A percentile compares a stretch with the other conserved stretches of the same genome.
These are phyloP conservation scores for Zygosaccharomyces pseudobailii DNA, from an alignment of 1,139 yeast genomes.

Conservation along the genomic window DNA sequence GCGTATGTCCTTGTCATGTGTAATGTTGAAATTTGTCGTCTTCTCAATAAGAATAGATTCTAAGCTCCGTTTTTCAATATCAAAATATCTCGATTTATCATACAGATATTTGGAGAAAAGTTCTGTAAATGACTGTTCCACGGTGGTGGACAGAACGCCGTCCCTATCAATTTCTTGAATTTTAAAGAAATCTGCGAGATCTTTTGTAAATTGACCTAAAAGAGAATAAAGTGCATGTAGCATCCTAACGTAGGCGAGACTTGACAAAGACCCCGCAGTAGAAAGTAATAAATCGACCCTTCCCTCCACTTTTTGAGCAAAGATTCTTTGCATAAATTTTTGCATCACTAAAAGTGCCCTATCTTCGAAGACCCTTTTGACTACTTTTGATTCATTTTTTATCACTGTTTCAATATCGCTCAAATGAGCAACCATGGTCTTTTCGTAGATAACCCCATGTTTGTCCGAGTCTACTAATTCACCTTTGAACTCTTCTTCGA, in stretches of 20 bases:
- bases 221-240: conserved; percentile 61
- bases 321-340: conserved; percentile 69
- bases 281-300: conserved; percentile 60
- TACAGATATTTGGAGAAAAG: conserved; percentile 67
- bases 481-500: conserved; percentile 41
- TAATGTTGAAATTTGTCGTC: conserved; percentile 48
- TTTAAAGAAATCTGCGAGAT: conserved; percentile 54
- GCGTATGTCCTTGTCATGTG: conserved; percentile 48
- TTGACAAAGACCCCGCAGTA: conserved; percentile 58
- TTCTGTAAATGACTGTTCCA: conserved; percentile 71
- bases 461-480: conserved; percentile 44
- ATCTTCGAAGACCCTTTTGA: conserved; percentile 66
- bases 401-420: conserved; percentile 45
- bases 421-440: conserved; percentile 38
- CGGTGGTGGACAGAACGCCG: conserved; percentile 44
- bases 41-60: conserved; percentile 52
- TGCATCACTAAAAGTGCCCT: conserved; percentile 61
- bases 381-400: conserved; percentile 67
- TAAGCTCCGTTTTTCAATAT: conserved; percentile 65
- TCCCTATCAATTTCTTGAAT: conserved; percentile 42
- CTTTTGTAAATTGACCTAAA: conserved; percentile 60
- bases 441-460: conserved; percentile 38
- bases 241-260: conserved; percentile 73
- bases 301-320: conserved; percentile 70
- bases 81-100: conserved; percentile 62